phyloP scores from a whole-genome alignment of 2,329 filamentous ascomycete genomes.

The Colletotrichum australisinense region DNA sequence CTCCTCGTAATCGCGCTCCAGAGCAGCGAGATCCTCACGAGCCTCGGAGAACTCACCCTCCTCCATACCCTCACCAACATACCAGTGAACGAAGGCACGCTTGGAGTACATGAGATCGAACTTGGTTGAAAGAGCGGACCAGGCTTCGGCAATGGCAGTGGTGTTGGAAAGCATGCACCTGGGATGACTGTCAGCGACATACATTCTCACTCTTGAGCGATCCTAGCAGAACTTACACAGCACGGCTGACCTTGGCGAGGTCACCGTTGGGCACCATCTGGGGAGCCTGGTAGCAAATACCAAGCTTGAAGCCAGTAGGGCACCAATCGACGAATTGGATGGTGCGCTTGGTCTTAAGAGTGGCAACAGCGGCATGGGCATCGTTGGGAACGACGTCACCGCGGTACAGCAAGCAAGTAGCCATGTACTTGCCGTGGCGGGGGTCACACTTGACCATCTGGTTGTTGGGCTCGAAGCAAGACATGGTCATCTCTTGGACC shows the following conservation, averaged over 20 bases:
- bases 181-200: slow-evolving; percentile 26
- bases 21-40: slow-evolving; percentile 95
- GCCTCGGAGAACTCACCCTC: slow-evolving; percentile 99
- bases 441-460: slow-evolving; percentile 99
- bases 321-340: slow-evolving; percentile 99
- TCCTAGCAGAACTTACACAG: slow-evolving; percentile 79
- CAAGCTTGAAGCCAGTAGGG: slow-evolving; percentile 99
- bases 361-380: slow-evolving; percentile 90
- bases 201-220: background rate
- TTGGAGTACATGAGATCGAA: slow-evolving; percentile 99
- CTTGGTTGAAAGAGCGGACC: slow-evolving; percentile 95
- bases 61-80: slow-evolving; percentile 99
- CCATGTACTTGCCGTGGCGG: slow-evolving; percentile 99
- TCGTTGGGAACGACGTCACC: slow-evolving; percentile 98
- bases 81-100: slow-evolving; percentile 99
- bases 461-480: slow-evolving; percentile 99
- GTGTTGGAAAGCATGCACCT: slow-evolving; percentile 99
- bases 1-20: slow-evolving; percentile 99
- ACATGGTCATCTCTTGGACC: slow-evolving; percentile 97
- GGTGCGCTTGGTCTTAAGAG: slow-evolving; percentile 98
- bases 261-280: slow-evolving; percentile 97
- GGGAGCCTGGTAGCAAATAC: slow-evolving; percentile 99
- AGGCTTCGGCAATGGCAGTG: slow-evolving; percentile 97
- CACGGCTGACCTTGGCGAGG: slow-evolving; percentile 96
- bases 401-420: slow-evolving; percentile 96